phyloP scores from a whole-genome alignment of 2,329 filamentous ascomycete genomes.

The Venturia pyrina region DNA sequence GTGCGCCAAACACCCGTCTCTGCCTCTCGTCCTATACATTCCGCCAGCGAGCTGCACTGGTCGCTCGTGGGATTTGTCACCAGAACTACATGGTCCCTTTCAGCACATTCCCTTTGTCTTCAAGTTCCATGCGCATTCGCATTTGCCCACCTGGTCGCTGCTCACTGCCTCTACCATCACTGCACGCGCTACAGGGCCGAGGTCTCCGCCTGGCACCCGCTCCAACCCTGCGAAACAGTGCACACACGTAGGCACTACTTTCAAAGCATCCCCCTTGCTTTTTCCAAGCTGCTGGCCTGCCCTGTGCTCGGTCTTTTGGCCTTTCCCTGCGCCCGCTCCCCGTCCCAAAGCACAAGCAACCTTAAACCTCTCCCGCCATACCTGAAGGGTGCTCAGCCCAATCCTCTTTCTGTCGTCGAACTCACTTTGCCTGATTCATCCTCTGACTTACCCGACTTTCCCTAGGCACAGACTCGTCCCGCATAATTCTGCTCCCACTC shows the following conservation, averaged over 20 bases:
- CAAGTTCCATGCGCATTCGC: not conserved
- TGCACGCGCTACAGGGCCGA: not conserved
- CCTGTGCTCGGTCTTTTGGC: slow-evolving; percentile 1
- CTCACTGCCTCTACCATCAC: not conserved
- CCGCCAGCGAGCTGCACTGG: too few species aligned
- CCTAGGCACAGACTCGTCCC: slow-evolving; percentile 6
- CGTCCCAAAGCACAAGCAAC: slow-evolving; percentile 6
- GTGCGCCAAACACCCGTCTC: not conserved
- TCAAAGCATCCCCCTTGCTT: slow-evolving; percentile 5
- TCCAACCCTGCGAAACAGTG: slow-evolving; percentile 2
- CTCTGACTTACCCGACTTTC: not conserved
- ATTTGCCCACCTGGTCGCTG: not conserved
- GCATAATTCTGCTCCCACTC: slow-evolving; percentile 1
- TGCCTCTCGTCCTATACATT: not conserved
- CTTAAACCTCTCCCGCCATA: slow-evolving; percentile 7
- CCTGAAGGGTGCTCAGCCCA: slow-evolving; percentile 10
- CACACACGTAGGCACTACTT: slow-evolving; percentile 5
- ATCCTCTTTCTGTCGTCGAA: slow-evolving; percentile 7
- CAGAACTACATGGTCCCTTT: not conserved
- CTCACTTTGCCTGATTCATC: slow-evolving; percentile 7
- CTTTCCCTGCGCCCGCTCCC: slow-evolving; percentile 3
- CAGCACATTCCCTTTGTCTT: not conserved
- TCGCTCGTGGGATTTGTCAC: not conserved
- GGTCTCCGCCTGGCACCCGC: slow-evolving; percentile 5
- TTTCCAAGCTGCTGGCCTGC: not conserved